A percentile compares a stretch with the other conserved stretches of the same genome.
Evolutionary conservation across 2,329 filamentous ascomycete species (phyloP).

Genomic region (Fusarium udum): DNA sequence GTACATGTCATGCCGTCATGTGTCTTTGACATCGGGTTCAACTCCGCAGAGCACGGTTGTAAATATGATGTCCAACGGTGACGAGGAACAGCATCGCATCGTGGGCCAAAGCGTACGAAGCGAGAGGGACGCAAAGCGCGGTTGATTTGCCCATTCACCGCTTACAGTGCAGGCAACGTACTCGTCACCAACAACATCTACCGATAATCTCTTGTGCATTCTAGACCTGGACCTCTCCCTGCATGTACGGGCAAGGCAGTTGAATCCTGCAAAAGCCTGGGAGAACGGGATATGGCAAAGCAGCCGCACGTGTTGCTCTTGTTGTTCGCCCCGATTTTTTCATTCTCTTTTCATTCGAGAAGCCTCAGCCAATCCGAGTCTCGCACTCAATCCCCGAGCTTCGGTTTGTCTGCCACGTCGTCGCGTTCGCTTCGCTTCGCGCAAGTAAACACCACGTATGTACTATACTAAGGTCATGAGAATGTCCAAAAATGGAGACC

Average conservation of each 20-base stretch:
- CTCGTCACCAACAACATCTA: conserved; percentile 12
- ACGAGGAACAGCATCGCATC: background rate
- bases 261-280: conserved; percentile 1
- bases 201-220: background rate
- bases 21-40: background rate
- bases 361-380: background rate
- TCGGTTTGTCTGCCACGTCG: conserved; percentile 1
- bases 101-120: conserved; percentile 13
- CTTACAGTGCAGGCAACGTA: background rate
- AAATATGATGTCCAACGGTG: background rate
- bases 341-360: conserved; percentile 18
- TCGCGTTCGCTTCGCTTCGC: background rate
- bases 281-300: conserved; percentile 11
- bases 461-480: conserved; percentile 3
- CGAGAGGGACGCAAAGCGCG: conserved; percentile 24
- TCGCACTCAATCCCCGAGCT: background rate
- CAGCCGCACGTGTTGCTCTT: conserved; percentile 17
- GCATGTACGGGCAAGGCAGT: background rate
- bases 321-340: background rate
- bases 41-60: background rate
- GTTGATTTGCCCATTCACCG: conserved; percentile 9
- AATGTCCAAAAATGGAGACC: conserved; percentile 19
- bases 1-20: conserved; percentile 6
- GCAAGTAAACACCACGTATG: conserved; percentile 4
- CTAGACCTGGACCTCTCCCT: background rate